Base-by-base conservation (phyloP, 768 basidiomycete species). In the Neoboletus subvelutipes region DNA sequence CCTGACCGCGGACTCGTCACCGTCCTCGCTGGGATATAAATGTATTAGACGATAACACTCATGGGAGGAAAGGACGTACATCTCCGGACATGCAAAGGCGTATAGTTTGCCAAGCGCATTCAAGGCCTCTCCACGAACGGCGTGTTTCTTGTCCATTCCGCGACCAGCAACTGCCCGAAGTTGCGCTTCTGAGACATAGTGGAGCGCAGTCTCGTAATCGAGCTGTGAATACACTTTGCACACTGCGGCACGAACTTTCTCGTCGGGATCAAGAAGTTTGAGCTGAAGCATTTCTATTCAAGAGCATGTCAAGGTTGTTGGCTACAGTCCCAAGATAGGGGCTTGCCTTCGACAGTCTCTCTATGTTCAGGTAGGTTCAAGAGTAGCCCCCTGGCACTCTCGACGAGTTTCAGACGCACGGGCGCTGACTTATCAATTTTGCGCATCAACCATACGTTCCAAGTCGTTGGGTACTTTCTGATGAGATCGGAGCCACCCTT, bases 161-260 rank as follows among this genome's bases (percentile, higher is more conserved):
- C 97, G 81, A 22, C 78, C 88, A 6, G 83, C 87, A 1, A 98
- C 73, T 4, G 74, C 76, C 15, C 79, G 77, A 45, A 98, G 74
- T 49, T 87, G 85, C 0, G 69, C 67, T 57, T 80, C 78, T 10
- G 84, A 82, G 29, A 95, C 85, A 64, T 92, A 86, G 67, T 96
- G 94, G 33, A 94, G 69, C 0, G 86, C 89, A 0, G 88, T 89
- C 72, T 99, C 97, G 66, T 93, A 98, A 69, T 98, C 95, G 12
- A 98, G 74, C 53, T 86, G 81, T 1, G 86, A 84, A 62, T 93
- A 92, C 12, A 92, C 73, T 65, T 82, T 86, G 77, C 94, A 96
- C 1, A 86, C 85, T 1, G 92, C 87, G 7, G 89, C 84, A 29
- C 97, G 84, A 41, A 99, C 87, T 66, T 86, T 91, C 57, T 98